Evolutionary conservation across 345 rosid species (phyloP), one percentile per base, ranked within the genome.

Genomic region (Punica granatum): DNA sequence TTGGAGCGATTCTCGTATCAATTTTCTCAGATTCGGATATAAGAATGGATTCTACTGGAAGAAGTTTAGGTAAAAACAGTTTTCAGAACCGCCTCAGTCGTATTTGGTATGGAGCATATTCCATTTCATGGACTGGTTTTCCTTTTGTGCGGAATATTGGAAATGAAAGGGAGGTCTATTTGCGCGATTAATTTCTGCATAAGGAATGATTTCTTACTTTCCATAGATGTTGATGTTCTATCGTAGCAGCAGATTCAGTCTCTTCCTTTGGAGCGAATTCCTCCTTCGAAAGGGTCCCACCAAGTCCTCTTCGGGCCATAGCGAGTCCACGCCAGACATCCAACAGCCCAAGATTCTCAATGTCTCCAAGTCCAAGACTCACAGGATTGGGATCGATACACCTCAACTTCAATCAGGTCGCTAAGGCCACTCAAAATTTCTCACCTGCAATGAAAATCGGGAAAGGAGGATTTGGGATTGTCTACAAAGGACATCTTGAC

Each of bases 391-490:
- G 90, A 66, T 86, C 97, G 13, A 36, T 91, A 53, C 85, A 83
- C 81, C 95, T 94, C 63, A 74, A 21, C 71, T 76, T 84, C 81
- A 70, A 2, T 70, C 89, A 94, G 80, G 84, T 84, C 51, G 14
- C 28, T 31, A 78, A 76, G 81, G 95, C 92, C 61, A 94, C 99
- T 11, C 67, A 59, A 25, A 88, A 84, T 76, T 91, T 94, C 73
- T 81, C 99, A 3, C 66, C 81, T 21, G 62, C 71, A 3, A 77
- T 78, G 65, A 77, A 70, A 77, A 85, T 94, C 67, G 97, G 97
- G 61, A 90, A 88, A 80, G 99, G 99, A 51, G 96, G 95, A 43
- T 91, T 89, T 70, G 97, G 99, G 74, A 79, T 80, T 41, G 97
- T 94, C 54, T 94, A 86, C 81, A 91, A 75, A 70, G 97, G 89